Evolutionary conservation across 2,329 filamentous ascomycete species (phyloP), one percentile per base, ranked within the genome.

Genomic region (Aureobasidium lini): DNA sequence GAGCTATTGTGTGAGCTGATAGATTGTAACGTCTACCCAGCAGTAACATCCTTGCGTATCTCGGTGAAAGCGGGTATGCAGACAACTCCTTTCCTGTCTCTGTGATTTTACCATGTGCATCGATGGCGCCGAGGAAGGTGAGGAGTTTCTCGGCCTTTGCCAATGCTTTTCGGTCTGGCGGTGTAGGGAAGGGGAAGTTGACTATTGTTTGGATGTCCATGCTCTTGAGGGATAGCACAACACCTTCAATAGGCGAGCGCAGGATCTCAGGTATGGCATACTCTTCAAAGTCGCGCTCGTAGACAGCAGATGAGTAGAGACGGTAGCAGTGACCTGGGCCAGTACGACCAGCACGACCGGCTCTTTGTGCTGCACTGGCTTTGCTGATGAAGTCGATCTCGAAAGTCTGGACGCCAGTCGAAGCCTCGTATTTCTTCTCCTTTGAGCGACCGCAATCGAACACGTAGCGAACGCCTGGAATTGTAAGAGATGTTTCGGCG

Each of bases 331-430:
- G 95, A 7, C 94, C 94, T 1, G 94, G 92, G 0, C 91, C 93
- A 4, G 93, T 99, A 79, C 94, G 87, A 63, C 95, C 94, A 60
- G 94, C 94, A 81, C 94, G 90, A 75, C 94, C 94, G 61, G 90
- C 85, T 71, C 94, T 84, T 73, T 99, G 94, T 64, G 86, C 89
- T 7, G 94, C 93, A 71, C 90, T 95, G 31, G 94, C 94, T 76
- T 99, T 97, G 76, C 92, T 96, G 70, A 97, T 95, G 90, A 93
- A 99, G 42, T 88, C 88, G 57, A 99, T 84, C 67, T 96, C 89
- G 70, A 96, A 99, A 69, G 88, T 96, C 71, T 99, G 94, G 0
- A 99, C 93, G 3, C 93, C 93, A 8, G 89, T 96, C 10, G 84
- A 77, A n/a, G 84, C 81, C 70, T 97, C 89, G 68, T 94, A 97